Evolutionary conservation across 129 eudicot species (phyloP).

Genomic region (Lactuca saligna): DNA sequence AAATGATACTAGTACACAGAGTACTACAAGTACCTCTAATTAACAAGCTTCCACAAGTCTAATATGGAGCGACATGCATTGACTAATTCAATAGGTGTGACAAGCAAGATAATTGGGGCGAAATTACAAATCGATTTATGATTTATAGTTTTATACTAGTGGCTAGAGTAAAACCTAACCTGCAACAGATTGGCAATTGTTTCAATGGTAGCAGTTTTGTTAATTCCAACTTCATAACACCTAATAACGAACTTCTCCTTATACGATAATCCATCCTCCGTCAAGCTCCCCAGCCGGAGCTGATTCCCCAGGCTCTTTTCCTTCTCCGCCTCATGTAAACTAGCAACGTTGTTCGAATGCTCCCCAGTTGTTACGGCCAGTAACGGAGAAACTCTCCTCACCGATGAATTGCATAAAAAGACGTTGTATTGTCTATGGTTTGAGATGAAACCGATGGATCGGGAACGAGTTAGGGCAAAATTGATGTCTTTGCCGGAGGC

Average conservation of each 20-base stretch:
- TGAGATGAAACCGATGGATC: conserved; percentile 20
- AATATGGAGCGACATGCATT: background rate
- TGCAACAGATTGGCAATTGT: conserved; percentile 79
- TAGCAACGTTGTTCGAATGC: conserved; percentile 11
- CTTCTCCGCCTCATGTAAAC: conserved; percentile 15
- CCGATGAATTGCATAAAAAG: background rate
- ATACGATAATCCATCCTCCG: conserved; percentile 70
- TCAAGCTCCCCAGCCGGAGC: conserved; percentile 68
- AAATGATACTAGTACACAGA: background rate
- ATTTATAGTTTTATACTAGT: background rate
- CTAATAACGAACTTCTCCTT: conserved; percentile 76
- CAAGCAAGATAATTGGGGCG: background rate
- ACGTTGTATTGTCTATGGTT: conserved; percentile 16
- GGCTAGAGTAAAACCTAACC: conserved; percentile 37
- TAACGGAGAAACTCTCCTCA: conserved; percentile 24
- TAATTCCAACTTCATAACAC: conserved; percentile 75
- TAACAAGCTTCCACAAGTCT: background rate
- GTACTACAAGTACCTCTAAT: background rate
- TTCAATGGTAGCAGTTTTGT: conserved; percentile 80
- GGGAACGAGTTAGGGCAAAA: conserved; percentile 24
- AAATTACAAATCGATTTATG: background rate
- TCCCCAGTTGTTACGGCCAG: conserved; percentile 20
- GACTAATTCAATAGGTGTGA: background rate
- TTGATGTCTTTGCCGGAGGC: conserved; percentile 13
- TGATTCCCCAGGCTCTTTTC: conserved; percentile 47